A percentile compares a stretch with the other conserved stretches of the same genome.
Evolutionary conservation across 805 yeast genomes (phyloP).

Genomic region (Candida anglica): DNA sequence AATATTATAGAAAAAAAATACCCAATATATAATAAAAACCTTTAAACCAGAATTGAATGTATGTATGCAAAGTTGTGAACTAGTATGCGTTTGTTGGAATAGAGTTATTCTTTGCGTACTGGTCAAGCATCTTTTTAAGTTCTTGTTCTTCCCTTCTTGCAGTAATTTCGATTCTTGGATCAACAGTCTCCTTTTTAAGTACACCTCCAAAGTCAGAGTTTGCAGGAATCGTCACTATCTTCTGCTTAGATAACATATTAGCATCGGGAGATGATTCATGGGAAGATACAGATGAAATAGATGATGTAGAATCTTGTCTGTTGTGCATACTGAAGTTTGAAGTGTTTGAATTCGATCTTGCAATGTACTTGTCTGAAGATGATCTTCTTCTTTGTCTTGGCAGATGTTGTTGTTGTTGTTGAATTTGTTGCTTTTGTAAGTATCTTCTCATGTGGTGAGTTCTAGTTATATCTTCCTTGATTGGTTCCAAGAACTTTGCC

Average conservation of each 20-base stretch:
- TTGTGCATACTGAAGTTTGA: slow-evolving; percentile 11
- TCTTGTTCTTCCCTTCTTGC: slow-evolving; percentile 32
- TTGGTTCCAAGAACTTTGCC: slow-evolving; percentile 48
- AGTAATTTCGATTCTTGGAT: slow-evolving; percentile 31
- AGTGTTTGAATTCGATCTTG: too few species aligned
- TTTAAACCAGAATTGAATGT: too few species aligned
- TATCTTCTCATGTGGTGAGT: slow-evolving; percentile 29
- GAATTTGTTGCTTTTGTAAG: slow-evolving; percentile 19
- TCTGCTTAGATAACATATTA: not conserved
- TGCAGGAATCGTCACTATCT: too few species aligned
- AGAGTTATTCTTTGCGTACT: slow-evolving; percentile 3
- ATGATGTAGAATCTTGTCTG: slow-evolving; percentile 14
- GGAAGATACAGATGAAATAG: slow-evolving; percentile 11
- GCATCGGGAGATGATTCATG: slow-evolving; percentile 4
- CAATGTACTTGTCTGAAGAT: slow-evolving; percentile 5
- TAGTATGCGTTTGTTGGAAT: too few species aligned
- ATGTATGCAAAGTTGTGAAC: too few species aligned
- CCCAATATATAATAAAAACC: too few species aligned
- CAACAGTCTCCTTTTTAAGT: slow-evolving; percentile 11
- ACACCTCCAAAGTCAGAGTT: not conserved
- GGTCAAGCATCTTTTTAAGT: slow-evolving; percentile 23
- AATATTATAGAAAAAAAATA: too few species aligned
- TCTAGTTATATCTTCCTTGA: slow-evolving; percentile 36
- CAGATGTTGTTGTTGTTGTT: slow-evolving; percentile 6
- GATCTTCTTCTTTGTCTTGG: slow-evolving; percentile 6